phyloP scores from a whole-genome alignment of 345 rosid species.

The Nasturtium officinale region DNA sequence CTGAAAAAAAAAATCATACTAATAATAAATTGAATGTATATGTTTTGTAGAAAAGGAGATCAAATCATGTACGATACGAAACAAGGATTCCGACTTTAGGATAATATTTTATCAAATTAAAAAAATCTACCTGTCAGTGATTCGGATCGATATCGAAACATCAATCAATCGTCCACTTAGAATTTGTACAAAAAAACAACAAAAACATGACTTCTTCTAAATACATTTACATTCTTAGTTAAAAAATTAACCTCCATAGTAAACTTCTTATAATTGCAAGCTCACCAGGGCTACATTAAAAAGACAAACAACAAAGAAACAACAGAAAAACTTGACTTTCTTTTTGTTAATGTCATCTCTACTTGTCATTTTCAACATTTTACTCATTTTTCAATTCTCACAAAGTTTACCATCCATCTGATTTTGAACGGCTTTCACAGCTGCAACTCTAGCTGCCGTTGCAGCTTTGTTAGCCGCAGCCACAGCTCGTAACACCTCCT shows the following conservation, averaged over 20 bases:
- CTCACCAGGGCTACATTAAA: slow-evolving; percentile 21
- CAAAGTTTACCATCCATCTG: slow-evolving; percentile 84
- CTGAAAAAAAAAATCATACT: background rate
- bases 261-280: slow-evolving; percentile 35
- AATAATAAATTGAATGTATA: background rate
- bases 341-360: slow-evolving; percentile 19
- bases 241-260: slow-evolving; percentile 10
- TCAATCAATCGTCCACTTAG: slow-evolving; percentile 30
- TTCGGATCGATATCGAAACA: slow-evolving; percentile 29
- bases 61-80: slow-evolving; percentile 31
- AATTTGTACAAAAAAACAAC: background rate
- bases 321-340: background rate
- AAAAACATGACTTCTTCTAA: slow-evolving; percentile 28
- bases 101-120: slow-evolving; percentile 19
- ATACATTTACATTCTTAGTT: slow-evolving; percentile 32
- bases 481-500: slow-evolving; percentile 67
- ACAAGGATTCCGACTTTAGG: slow-evolving; percentile 19
- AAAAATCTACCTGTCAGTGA: slow-evolving; percentile 32
- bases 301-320: background rate
- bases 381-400: slow-evolving; percentile 30
- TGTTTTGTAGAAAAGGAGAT: background rate
- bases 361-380: background rate
- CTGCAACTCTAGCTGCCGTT: slow-evolving; percentile 93
- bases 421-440: slow-evolving; percentile 91
- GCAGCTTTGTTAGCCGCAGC: slow-evolving; percentile 88